Evolutionary conservation across 345 rosid genomes (phyloP).

Genomic region (Eucalyptus globulus): DNA sequence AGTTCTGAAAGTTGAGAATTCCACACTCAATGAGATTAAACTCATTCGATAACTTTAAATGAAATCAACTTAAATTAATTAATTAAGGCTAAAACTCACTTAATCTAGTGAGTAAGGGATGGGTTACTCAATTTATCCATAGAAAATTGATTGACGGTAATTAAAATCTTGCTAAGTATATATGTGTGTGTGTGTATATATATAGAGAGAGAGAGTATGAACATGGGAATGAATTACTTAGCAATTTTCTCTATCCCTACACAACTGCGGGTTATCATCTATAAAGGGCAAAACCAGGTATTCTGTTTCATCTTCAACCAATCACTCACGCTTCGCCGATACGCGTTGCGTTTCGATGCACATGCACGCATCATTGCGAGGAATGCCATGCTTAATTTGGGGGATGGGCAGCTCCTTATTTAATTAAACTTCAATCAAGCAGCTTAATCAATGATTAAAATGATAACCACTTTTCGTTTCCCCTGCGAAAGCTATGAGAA

Average conservation of each 20-base stretch:
- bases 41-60: background rate
- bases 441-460: background rate
- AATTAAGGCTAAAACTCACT: background rate
- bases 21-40: background rate
- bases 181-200: background rate
- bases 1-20: background rate
- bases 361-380: background rate
- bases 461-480: background rate
- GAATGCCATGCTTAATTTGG: background rate
- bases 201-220: background rate
- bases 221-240: background rate
- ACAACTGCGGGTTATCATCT: background rate
- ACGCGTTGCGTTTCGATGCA: background rate
- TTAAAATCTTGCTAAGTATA: background rate
- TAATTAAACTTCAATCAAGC: background rate
- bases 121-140: background rate
- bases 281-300: background rate
- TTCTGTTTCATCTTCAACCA: background rate
- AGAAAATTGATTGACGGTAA: background rate
- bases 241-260: background rate
- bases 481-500: background rate
- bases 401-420: background rate
- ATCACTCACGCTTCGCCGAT: background rate
- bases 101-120: background rate
- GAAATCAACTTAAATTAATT: background rate